phyloP scores from a whole-genome alignment of 164 flowering plant species.

The Magnolia officinalis region DNA sequence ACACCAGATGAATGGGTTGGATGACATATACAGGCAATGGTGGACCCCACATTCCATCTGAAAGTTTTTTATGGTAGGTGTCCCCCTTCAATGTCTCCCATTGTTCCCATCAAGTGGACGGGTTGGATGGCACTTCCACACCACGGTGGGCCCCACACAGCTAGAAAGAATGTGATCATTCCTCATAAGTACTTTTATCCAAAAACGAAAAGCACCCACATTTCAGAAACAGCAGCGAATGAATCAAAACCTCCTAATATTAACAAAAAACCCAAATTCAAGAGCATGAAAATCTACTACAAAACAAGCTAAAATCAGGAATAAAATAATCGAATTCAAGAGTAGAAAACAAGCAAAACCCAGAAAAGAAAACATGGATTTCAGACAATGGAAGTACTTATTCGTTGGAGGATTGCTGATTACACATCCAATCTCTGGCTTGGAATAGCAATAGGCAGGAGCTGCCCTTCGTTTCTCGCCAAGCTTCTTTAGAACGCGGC shows the following conservation, averaged over 20 bases:
- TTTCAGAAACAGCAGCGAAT: neutral
- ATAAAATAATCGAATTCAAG: conserved; percentile 5
- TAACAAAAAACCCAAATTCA: neutral
- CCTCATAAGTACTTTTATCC: no score
- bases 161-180: no score
- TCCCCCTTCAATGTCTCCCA: no score
- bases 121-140: no score
- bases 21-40: no score
- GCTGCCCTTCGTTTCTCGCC: conserved; percentile 3
- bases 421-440: conserved; percentile 10
- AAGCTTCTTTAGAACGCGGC: conserved; percentile 12
- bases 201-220: neutral
- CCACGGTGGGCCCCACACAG: no score
- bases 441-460: conserved; percentile 13
- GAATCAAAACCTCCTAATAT: neutral
- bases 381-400: conserved; percentile 19
- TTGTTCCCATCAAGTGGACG: no score
- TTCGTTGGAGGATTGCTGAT: conserved; percentile 18
- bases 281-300: neutral
- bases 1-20: no score
- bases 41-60: no score
- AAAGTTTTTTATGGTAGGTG: no score
- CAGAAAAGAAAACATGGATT: neutral
- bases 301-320: neutral
- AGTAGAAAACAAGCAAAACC: conserved; percentile 1